These are phyloP conservation scores for Epichloe uncinata DNA, from an alignment of 2,329 filamentous ascomycete species.

Conservation along the genomic window DNA sequence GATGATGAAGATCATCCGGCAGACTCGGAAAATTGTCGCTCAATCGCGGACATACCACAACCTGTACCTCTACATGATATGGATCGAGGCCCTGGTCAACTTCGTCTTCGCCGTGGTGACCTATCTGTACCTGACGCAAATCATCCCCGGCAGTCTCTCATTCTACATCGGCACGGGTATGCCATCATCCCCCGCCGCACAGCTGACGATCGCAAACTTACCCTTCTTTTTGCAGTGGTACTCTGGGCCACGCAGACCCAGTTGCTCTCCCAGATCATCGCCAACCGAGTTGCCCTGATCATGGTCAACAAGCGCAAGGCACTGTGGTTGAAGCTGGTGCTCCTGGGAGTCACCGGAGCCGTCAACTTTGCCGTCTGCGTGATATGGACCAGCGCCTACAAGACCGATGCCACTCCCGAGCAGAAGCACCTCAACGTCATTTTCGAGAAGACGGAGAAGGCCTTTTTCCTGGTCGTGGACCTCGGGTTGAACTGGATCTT, in stretches of 20 bases:
- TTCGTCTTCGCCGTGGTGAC: constrained; percentile 14
- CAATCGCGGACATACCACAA: constrained; percentile 9
- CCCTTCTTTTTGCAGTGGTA: neutral
- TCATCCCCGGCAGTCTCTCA: constrained; percentile 7
- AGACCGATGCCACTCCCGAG: constrained; percentile 3
- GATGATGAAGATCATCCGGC: constrained; percentile 11
- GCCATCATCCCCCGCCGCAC: neutral
- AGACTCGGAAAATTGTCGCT: constrained; percentile 11
- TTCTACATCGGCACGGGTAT: constrained; percentile 7
- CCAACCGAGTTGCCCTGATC: constrained; percentile 29
- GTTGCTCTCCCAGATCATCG: constrained; percentile 30
- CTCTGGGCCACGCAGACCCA: constrained; percentile 21
- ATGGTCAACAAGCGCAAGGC: constrained; percentile 23
- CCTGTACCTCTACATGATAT: constrained; percentile 16
- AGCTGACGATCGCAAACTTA: neutral
- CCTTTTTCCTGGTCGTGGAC: constrained; percentile 35
- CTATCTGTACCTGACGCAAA: constrained; percentile 11
- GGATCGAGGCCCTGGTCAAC: constrained; percentile 14
- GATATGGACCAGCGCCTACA: constrained; percentile 26
- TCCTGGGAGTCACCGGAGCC: constrained; percentile 18
- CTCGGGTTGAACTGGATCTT: constrained; percentile 36
- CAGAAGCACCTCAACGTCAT: constrained; percentile 9
- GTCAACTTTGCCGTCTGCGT: constrained; percentile 26
- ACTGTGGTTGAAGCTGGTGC: constrained; percentile 21
- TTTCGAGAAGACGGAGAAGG: constrained; percentile 23